Conservation (phyloP, 768 basidiomycete species). For the Boletellus sp. region DNA sequence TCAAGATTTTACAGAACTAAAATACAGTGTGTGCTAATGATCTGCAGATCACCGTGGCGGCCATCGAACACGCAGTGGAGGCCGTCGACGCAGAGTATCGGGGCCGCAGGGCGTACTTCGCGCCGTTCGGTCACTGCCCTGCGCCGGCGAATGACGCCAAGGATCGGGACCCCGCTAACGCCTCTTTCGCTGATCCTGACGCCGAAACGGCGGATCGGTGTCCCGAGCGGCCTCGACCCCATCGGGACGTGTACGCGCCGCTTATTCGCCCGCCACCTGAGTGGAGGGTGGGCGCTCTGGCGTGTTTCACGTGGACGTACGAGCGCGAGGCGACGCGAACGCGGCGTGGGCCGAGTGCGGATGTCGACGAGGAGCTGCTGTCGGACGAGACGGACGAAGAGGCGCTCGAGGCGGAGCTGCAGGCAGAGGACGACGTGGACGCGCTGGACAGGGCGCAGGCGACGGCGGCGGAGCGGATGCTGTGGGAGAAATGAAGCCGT, state of each 20-base stretch:
- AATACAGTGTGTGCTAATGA: neutral
- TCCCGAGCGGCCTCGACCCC: constrained; percentile 4
- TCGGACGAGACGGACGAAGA: constrained; percentile 35
- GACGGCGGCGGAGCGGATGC: neutral
- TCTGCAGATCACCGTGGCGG: constrained; percentile 39
- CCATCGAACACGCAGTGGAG: constrained; percentile 48
- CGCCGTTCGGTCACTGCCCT: constrained; percentile 20
- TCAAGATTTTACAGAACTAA: neutral
- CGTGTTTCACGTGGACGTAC: constrained; percentile 23
- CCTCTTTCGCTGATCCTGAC: constrained; percentile 3
- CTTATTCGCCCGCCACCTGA: constrained; percentile 31
- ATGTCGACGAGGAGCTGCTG: constrained; percentile 26
- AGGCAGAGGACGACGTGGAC: constrained; percentile 43
- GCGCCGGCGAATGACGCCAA: constrained; percentile 3
- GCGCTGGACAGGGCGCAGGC: constrained; percentile 15
- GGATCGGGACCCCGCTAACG: constrained; percentile 11
- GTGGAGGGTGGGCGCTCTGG: constrained; percentile 9
- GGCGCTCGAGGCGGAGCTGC: constrained; percentile 35
- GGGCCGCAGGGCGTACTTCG: constrained; percentile 42
- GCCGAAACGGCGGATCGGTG: neutral
- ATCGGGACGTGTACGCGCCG: constrained; percentile 36
- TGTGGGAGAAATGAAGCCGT: constrained; percentile 27
- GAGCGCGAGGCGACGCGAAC: constrained; percentile 16
- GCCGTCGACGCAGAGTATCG: constrained; percentile 40
- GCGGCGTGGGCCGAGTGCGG: constrained; percentile 18